Conservation (phyloP, 2,329 filamentous ascomycete genomes). For the Verticillium dahliae region DNA sequence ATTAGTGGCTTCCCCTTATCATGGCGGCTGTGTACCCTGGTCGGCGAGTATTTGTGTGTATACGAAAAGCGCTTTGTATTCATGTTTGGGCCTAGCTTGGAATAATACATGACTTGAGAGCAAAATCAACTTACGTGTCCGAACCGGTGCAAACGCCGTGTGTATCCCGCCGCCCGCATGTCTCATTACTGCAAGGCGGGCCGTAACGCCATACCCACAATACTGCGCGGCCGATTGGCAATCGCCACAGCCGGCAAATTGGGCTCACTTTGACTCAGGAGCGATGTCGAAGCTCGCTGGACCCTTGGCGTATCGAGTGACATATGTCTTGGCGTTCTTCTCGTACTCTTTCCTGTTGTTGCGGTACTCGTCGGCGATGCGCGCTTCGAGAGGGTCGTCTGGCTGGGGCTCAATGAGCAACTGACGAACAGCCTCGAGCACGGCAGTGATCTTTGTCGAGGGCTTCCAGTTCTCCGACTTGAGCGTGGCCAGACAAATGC, state of each 20-base stretch:
- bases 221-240: too few relatives aligned
- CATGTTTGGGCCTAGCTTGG: too few relatives aligned
- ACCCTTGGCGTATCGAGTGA: conserved; percentile 61
- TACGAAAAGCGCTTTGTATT: background rate
- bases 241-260: background rate
- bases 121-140: background rate
- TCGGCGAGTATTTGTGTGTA: background rate
- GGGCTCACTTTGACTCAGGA: background rate
- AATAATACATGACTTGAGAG: background rate
- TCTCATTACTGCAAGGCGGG: background rate
- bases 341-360: conserved; percentile 63
- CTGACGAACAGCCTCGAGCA: conserved; percentile 69
- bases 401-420: conserved; percentile 77
- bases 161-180: background rate
- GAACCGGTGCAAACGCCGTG: background rate
- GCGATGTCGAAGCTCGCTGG: conserved; percentile 23
- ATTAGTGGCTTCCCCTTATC: background rate
- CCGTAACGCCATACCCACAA: background rate
- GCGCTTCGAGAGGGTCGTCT: conserved; percentile 81
- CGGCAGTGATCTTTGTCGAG: conserved; percentile 65
- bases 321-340: conserved; percentile 68
- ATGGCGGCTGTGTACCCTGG: background rate
- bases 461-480: conserved; percentile 91
- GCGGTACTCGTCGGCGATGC: conserved; percentile 80
- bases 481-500: conserved; percentile 79